phyloP scores from a whole-genome alignment of 371 early-diverging fungal species.

The Apophysomyces sp. region DNA sequence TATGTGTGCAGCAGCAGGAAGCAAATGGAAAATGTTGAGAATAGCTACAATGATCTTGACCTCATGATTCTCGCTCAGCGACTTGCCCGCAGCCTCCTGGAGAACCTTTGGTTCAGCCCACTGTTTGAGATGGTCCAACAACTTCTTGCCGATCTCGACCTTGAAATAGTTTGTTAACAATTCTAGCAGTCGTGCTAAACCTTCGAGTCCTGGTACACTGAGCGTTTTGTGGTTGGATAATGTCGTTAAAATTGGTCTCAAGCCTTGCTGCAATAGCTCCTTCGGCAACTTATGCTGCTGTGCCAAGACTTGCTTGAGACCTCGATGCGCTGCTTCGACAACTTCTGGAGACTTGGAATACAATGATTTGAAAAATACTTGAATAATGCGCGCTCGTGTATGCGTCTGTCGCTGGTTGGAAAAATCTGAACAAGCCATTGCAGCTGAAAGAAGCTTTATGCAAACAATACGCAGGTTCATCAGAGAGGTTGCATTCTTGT shows the following conservation, averaged over 20 bases:
- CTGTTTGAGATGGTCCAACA: slow-evolving; percentile 92
- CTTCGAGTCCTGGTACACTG: slow-evolving; percentile 91
- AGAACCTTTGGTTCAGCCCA: slow-evolving; percentile 90
- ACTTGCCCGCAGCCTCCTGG: slow-evolving; percentile 76
- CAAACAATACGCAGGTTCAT: slow-evolving; percentile 92
- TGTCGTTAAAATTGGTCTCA: slow-evolving; percentile 94
- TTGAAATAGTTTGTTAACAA: slow-evolving; percentile 97
- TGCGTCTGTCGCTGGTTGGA: slow-evolving; percentile 66
- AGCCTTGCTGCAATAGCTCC: slow-evolving; percentile 94
- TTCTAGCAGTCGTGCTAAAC: slow-evolving; percentile 90
- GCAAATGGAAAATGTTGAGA: slow-evolving; percentile 87
- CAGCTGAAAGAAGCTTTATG: slow-evolving; percentile 91
- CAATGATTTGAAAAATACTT: slow-evolving; percentile 97
- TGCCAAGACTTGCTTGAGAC: slow-evolving; percentile 85
- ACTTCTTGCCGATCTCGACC: slow-evolving; percentile 96
- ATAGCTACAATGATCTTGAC: slow-evolving; percentile 94
- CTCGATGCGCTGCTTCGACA: slow-evolving; percentile 92
- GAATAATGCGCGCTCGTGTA: slow-evolving; percentile 87
- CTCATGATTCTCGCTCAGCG: slow-evolving; percentile 87
- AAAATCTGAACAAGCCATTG: slow-evolving; percentile 88
- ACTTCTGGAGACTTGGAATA: slow-evolving; percentile 92
- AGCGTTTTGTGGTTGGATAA: slow-evolving; percentile 92
- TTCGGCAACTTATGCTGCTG: slow-evolving; percentile 92
- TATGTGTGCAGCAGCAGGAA: slow-evolving; percentile 90
- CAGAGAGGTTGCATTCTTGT: slow-evolving; percentile 79